These are phyloP conservation scores for Citrus medica DNA, from an alignment of 345 rosid genomes.

Conservation along the genomic window DNA sequence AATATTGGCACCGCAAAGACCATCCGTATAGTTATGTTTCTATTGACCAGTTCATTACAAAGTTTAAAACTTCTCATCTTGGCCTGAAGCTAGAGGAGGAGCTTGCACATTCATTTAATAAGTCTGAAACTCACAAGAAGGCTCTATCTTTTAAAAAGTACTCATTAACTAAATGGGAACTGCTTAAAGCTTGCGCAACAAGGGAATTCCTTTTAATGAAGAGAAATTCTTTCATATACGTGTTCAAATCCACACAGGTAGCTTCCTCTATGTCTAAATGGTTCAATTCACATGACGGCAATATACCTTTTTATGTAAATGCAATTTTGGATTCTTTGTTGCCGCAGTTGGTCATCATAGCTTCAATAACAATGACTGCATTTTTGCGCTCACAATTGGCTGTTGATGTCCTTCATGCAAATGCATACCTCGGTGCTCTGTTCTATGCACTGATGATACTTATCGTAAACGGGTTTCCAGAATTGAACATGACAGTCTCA, in stretches of 20 bases:
- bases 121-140: slow-evolving; percentile 22
- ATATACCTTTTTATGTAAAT: not conserved
- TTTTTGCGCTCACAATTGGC: slow-evolving; percentile 49
- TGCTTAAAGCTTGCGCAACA: slow-evolving; percentile 35
- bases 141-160: slow-evolving; percentile 29
- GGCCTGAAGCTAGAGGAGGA: slow-evolving; percentile 24
- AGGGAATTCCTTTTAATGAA: slow-evolving; percentile 26
- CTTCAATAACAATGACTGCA: slow-evolving; percentile 42
- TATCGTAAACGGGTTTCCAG: slow-evolving; percentile 61
- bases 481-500: slow-evolving; percentile 50
- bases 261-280: not conserved
- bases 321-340: not conserved
- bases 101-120: slow-evolving; percentile 32
- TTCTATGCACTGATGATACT: slow-evolving; percentile 43
- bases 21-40: slow-evolving; percentile 29
- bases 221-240: slow-evolving; percentile 34
- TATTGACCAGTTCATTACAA: slow-evolving; percentile 24
- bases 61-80: slow-evolving; percentile 27
- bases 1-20: slow-evolving; percentile 30
- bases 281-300: not conserved
- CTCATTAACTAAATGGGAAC: slow-evolving; percentile 27
- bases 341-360: slow-evolving; percentile 44
- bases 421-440: slow-evolving; percentile 48
- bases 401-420: slow-evolving; percentile 26
- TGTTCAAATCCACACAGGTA: slow-evolving; percentile 37